Conservation (phyloP, 768 basidiomycete species). For the Suillus placidus region DNA sequence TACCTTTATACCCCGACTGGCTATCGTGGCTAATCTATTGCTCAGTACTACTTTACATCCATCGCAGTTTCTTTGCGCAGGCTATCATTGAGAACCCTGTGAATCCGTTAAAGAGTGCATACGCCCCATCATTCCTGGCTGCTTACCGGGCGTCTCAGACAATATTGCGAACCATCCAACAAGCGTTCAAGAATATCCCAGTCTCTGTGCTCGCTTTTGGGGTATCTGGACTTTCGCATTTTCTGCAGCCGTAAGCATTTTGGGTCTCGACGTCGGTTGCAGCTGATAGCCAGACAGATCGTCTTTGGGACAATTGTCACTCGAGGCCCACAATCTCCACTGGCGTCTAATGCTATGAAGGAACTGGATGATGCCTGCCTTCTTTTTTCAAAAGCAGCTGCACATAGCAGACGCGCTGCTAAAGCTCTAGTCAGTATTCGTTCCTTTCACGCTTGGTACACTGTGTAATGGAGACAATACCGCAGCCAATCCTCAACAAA, state of each 20-base stretch:
- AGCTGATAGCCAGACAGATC: conserved; percentile 45
- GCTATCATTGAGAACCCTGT: conserved; percentile 68
- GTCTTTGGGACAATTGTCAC: conserved; percentile 82
- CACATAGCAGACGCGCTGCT: conserved; percentile 60
- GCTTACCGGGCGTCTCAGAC: conserved; percentile 60
- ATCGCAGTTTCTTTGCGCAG: conserved; percentile 70
- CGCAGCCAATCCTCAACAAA: conserved; percentile 59
- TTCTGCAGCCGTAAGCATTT: conserved; percentile 48
- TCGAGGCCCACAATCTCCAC: conserved; percentile 65
- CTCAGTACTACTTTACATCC: conserved; percentile 62
- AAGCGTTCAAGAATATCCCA: conserved; percentile 52
- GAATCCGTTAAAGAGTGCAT: conserved; percentile 67
- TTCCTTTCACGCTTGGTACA: conserved; percentile 3
- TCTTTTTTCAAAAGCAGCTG: conserved; percentile 65
- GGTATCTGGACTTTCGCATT: conserved; percentile 64
- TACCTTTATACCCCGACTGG: background rate
- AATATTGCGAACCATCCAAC: conserved; percentile 52
- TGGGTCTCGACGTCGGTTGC: background rate
- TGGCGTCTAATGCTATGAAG: conserved; percentile 67
- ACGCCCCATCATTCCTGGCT: conserved; percentile 66
- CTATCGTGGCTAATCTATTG: conserved; percentile 4
- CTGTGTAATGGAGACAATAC: background rate
- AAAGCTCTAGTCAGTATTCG: conserved; percentile 59
- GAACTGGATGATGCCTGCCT: conserved; percentile 70
- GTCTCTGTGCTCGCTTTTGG: conserved; percentile 59